These are phyloP conservation scores for Quercus dentata DNA, from an alignment of 306 rosid genomes.

Conservation along the genomic window DNA sequence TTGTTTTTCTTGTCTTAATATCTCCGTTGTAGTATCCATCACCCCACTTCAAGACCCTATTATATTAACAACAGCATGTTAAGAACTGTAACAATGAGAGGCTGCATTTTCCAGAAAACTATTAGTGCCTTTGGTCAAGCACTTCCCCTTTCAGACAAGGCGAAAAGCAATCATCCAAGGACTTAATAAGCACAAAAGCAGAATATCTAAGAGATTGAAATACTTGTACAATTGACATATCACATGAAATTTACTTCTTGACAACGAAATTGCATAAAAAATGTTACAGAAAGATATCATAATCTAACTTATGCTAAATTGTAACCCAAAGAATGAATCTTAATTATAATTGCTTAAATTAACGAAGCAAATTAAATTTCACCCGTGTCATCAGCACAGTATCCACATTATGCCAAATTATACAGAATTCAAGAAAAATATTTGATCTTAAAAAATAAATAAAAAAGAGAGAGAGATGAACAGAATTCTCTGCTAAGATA, in stretches of 20 bases:
- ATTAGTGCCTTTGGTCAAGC: not conserved
- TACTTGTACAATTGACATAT: not conserved
- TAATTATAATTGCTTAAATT: not conserved
- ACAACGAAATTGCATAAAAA: not conserved
- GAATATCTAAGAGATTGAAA: not conserved
- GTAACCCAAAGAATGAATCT: not conserved
- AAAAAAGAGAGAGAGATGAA: not conserved
- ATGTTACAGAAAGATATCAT: not conserved
- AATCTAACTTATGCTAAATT: not conserved
- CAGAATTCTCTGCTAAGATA: not conserved
- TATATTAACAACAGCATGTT: not conserved
- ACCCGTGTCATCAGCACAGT: not conserved
- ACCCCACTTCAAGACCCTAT: constrained; percentile 73
- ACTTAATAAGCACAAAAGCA: not conserved
- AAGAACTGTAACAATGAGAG: not conserved
- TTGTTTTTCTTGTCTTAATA: constrained; percentile 83
- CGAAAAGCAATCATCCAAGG: not conserved
- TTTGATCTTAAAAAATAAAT: not conserved
- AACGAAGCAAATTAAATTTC: not conserved
- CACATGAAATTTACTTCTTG: not conserved
- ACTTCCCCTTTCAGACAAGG: not conserved
- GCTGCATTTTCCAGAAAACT: not conserved
- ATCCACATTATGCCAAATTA: not conserved
- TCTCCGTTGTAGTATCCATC: constrained; percentile 93
- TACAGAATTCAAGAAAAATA: not conserved